Evolutionary conservation across 139 green algal species (phyloP).

Genomic region (Monoraphidium neglectum): DNA sequence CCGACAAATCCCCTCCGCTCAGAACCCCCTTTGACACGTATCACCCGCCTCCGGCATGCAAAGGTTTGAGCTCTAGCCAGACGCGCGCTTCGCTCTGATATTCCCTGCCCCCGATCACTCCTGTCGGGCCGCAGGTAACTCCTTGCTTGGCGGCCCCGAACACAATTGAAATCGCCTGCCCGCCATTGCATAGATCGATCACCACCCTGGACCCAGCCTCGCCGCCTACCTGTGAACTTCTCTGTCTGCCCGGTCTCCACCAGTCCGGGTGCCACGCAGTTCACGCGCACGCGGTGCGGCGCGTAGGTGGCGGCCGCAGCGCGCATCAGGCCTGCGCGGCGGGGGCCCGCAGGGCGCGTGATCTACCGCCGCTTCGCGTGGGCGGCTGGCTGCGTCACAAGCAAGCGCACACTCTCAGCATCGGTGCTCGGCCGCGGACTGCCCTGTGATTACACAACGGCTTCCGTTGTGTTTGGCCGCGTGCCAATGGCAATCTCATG

Average conservation of each 20-base stretch:
- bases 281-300: slow-evolving; percentile 63
- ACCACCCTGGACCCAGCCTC: no score
- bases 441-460: neutral
- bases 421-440: neutral
- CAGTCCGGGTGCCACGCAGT: slow-evolving; percentile 72
- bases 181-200: no score
- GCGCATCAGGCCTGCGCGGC: slow-evolving; percentile 14
- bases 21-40: no score
- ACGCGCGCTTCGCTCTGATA: no score
- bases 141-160: no score
- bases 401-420: neutral
- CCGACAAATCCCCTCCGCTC: no score
- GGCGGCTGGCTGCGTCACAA: neutral
- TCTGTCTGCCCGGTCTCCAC: slow-evolving; percentile 36
- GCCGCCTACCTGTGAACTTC: neutral
- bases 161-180: neutral
- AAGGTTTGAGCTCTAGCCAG: no score
- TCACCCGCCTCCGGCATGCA: no score
- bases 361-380: neutral
- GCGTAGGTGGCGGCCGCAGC: slow-evolving; percentile 64
- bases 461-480: no score
- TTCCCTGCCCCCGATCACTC: no score
- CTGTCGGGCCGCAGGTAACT: no score
- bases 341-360: neutral
- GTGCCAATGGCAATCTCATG: neutral